Evolutionary conservation across 179 eudicot genomes (phyloP).

Genomic region (Beta corolliflora): DNA sequence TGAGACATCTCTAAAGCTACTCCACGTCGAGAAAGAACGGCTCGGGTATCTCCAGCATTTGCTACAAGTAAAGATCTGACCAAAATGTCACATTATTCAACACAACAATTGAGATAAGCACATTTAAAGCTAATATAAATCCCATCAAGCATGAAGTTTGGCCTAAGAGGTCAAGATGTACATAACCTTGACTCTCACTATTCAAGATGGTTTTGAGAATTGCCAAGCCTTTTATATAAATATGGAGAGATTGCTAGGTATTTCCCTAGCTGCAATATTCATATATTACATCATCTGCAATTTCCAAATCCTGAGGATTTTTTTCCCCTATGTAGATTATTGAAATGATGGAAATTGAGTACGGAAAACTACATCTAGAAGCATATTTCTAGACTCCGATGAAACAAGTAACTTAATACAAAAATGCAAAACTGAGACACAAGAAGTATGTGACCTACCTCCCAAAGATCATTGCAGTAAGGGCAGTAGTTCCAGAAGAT

Average conservation of each 20-base stretch:
- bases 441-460: slow-evolving; percentile 46
- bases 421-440: neutral
- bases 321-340: neutral
- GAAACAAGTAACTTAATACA: neutral
- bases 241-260: neutral
- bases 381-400: neutral
- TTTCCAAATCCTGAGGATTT: neutral
- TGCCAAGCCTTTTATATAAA: neutral
- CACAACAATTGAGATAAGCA: slow-evolving; percentile 8
- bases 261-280: neutral
- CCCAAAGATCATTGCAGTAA: slow-evolving; percentile 98
- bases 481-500: slow-evolving; percentile 95
- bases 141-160: neutral
- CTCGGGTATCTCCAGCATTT: slow-evolving; percentile 97
- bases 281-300: neutral
- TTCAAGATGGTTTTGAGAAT: neutral
- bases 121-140: neutral
- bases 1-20: slow-evolving; percentile 78
- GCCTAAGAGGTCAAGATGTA: neutral
- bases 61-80: slow-evolving; percentile 96
- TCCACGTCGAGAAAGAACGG: slow-evolving; percentile 80
- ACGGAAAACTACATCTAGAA: neutral
- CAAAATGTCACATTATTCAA: slow-evolving; percentile 37
- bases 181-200: neutral
- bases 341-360: neutral